Base-by-base conservation (phyloP, 495 filamentous ascomycete genomes). In the Lentithecium fluviatile region DNA sequence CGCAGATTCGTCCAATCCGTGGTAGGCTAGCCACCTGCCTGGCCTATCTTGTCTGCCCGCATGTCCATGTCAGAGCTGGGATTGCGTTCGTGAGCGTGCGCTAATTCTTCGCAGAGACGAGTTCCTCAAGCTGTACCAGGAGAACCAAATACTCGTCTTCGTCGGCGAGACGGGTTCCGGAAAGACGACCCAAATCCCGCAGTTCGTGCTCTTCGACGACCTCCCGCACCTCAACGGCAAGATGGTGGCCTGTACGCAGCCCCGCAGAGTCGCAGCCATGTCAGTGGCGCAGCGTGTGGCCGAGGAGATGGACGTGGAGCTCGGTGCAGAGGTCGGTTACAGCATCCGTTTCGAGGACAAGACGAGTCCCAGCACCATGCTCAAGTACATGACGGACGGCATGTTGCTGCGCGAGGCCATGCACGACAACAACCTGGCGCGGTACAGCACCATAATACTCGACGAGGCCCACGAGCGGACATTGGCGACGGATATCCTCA, bases 371-470 rank as follows among this genome's bases (percentile, higher is more conserved):
- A 96, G 90, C 75, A 99, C 95, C 8, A 82, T 97, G 38, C 78
- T 99, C 48, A 99, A 97, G 78, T 99, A 99, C 78, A 97, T 99
- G 95, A 99, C 95, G 26, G 95, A 99, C 73, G 95, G 95, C 85
- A 97, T 97, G 94, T 83, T 99, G 65, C 78, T 97, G 70, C 81
- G 95, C 64, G 95, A 99, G 78, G 91, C 95, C 32, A 99, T 99
- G 95, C 85, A 95, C 76, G 95, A 99, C 73, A 87, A 91, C 75
- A 80, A 93, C 65, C 80, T 99, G 65, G 83, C 83, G 19, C 86
- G 92, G 11, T 99, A 99, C 77, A 93, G 91, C 79, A 94, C 89
- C 62, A 97, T 99, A 70, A 99, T 99, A 71, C 85, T 99, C 58
- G 95, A 99, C 73, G 93, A 97, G 75, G 93, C 93, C 48, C 93